Percentiles rank a stretch among this genome's conserved stretches.
Conservation (phyloP, 2,329 filamentous ascomycete species). For the Myriosclerotinia duriaeana region DNA sequence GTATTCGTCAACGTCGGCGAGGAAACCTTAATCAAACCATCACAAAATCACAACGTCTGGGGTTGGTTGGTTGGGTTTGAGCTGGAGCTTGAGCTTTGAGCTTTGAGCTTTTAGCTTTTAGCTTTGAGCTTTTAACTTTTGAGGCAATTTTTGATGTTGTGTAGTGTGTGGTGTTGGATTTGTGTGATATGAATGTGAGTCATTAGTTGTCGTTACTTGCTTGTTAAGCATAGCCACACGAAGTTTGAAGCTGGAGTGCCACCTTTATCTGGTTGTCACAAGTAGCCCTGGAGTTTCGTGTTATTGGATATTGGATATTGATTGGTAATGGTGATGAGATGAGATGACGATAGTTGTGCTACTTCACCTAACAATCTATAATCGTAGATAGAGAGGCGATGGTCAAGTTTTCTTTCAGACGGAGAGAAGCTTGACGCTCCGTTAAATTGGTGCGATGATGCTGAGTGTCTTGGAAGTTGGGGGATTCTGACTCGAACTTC, state of each 20-base stretch:
- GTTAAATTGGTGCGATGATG: not conserved
- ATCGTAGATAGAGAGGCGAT: not conserved
- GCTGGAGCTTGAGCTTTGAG: not conserved
- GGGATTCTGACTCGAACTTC: not conserved
- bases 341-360: slow-evolving; percentile 7
- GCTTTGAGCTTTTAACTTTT: not conserved
- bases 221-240: not conserved
- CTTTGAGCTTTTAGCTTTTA: not conserved
- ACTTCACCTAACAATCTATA: not conserved
- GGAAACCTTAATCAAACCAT: not conserved
- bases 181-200: slow-evolving; percentile 2
- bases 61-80: not conserved
- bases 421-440: slow-evolving; percentile 6
- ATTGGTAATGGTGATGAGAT: slow-evolving; percentile 7
- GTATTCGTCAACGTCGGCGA: slow-evolving; percentile 4
- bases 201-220: not conserved
- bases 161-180: not conserved
- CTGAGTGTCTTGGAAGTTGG: too few species aligned
- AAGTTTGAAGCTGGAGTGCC: not conserved
- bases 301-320: not conserved
- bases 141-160: slow-evolving; percentile 3
- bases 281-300: not conserved
- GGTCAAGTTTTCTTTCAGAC: not conserved
- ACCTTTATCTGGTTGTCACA: not conserved
- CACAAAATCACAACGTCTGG: not conserved